A percentile compares a stretch with the other conserved stretches of the same genome.
phyloP scores from a whole-genome alignment of 331 rosid species.

The Rosa hybrid region DNA sequence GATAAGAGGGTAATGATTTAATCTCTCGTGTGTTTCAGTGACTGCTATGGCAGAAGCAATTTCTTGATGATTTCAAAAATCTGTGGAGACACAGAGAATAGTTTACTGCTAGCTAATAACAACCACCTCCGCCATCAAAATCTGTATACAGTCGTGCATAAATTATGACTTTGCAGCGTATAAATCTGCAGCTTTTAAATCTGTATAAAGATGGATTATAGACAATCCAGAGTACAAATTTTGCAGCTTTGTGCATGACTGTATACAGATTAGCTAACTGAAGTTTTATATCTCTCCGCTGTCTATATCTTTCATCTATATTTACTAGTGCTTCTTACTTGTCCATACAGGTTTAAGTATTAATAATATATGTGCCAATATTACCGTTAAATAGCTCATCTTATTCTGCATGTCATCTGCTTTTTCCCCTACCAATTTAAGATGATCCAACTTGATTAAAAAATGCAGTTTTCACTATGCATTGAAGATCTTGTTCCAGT shows the following conservation, averaged over 20 bases:
- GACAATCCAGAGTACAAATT: not conserved
- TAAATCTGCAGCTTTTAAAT: not conserved
- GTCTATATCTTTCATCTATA: not conserved
- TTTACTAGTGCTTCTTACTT: not conserved
- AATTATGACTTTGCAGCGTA: not conserved
- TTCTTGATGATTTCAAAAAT: not conserved
- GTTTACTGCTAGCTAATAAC: not conserved
- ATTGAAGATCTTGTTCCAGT: conserved; percentile 97
- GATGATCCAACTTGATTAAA: conserved; percentile 29
- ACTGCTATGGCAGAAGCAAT: conserved; percentile 7
- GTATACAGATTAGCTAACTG: not conserved
- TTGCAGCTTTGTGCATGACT: not conserved
- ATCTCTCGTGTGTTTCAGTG: not conserved
- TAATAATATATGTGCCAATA: not conserved
- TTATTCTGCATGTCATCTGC: not conserved
- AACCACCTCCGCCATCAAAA: not conserved
- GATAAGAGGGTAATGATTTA: conserved; percentile 83
- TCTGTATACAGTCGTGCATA: not conserved
- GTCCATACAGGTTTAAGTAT: not conserved
- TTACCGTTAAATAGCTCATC: not conserved
- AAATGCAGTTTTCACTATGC: conserved; percentile 84
- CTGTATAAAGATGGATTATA: not conserved
- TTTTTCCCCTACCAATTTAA: not conserved
- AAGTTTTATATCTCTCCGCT: not conserved
- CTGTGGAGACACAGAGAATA: not conserved